These are phyloP conservation scores for Talaromyces sp. DNA, from an alignment of 2,329 filamentous ascomycete genomes.

Conservation along the genomic window DNA sequence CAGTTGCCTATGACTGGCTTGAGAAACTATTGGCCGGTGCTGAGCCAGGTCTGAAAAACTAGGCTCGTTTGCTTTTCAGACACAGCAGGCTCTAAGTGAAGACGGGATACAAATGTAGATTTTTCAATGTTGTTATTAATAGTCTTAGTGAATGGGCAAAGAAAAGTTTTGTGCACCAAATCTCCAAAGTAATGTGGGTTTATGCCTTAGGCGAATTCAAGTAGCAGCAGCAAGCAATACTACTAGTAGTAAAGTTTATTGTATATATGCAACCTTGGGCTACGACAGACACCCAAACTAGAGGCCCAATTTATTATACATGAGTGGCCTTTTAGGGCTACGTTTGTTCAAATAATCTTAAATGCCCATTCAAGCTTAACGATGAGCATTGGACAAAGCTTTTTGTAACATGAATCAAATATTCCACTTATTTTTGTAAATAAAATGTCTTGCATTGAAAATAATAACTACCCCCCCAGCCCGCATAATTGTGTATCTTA, in stretches of 20 bases:
- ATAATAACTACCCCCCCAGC: not conserved
- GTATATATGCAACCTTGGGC: too few species aligned
- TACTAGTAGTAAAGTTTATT: too few species aligned
- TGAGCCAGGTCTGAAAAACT: conserved; percentile 9
- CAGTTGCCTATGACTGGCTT: conserved; percentile 35
- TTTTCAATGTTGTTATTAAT: not conserved
- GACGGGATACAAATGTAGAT: not conserved
- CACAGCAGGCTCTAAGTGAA: not conserved
- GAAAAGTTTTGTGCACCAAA: not conserved
- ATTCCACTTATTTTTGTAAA: not conserved
- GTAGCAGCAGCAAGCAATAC: too few species aligned
- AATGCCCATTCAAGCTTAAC: too few species aligned
- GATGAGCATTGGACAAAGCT: too few species aligned
- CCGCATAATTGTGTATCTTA: not conserved
- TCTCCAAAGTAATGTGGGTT: too few species aligned
- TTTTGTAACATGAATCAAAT: not conserved
- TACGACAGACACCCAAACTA: too few species aligned
- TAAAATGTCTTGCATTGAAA: not conserved
- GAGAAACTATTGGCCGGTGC: conserved; percentile 20
- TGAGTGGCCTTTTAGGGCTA: too few species aligned
- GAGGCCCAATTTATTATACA: too few species aligned
- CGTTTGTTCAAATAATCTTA: too few species aligned
- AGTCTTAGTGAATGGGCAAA: not conserved
- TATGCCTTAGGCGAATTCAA: too few species aligned
- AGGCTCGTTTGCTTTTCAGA: not conserved